Base-by-base conservation (phyloP, 768 basidiomycete species). In the Suillus americanus region DNA sequence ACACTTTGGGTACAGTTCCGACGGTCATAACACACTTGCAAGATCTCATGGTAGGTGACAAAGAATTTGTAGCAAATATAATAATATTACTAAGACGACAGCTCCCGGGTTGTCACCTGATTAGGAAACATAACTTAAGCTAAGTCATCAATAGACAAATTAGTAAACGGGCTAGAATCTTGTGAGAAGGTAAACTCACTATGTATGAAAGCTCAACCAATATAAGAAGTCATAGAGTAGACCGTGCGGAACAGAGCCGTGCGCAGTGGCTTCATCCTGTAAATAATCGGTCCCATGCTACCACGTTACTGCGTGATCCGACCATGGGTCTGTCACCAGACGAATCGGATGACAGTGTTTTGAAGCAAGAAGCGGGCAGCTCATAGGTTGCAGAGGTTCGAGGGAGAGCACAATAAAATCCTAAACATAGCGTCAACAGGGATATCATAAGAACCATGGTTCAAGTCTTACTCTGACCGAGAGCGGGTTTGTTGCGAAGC, bases 291-390 rank as follows among this genome's bases (percentile, higher is more conserved):
- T 37, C 54, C 20, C 54, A 37, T 45, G 2, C 13, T 61, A 60
- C 59, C 66, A 71, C 43, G 50, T 46, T 25, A 64, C 41, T 12
- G 16, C 23, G 23, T 61, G 62, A 48, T 66, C 62, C n/a, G 73
- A 67, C 78, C 80, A 87, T 1, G 86, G 75, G 65, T 90, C 86
- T 2, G 88, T 88, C 43, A 85, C 86, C 37, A 90, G 71, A 60
- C 82, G 79, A 57, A 89, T 84, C 1, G 86, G 83, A 64, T 85
- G 78, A 14, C 77, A 77, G 56, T 86, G 69, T 70, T 82, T 82
- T 20, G 71, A 64, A 28, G 71, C 81, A 63, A 62, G 68, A 63
- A 71, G 75, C 33, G 70, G 82, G 62, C 68, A 82, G 68, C 46
- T 79, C 74, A 68, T 72, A 18, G 77, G 77, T 68, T 71, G 71